Evolutionary conservation across 345 rosid species (phyloP).

Genomic region (Zanthoxylum bungeanum): DNA sequence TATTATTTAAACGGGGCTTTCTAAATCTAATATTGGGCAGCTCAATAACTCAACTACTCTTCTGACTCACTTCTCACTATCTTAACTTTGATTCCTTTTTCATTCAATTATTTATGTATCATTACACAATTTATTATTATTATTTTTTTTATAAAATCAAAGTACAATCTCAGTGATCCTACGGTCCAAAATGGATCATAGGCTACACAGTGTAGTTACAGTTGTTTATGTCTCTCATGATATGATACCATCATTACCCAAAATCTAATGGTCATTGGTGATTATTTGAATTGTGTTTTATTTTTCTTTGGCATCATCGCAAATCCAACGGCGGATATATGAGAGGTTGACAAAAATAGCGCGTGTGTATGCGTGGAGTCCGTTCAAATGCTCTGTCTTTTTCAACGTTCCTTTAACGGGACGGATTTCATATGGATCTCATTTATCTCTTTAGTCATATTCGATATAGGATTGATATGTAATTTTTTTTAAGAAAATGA

Average conservation of each 20-base stretch:
- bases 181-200: slow-evolving; percentile 33
- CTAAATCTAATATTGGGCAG: slow-evolving; percentile 47
- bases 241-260: slow-evolving; percentile 33
- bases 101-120: slow-evolving; percentile 36
- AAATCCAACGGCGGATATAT: slow-evolving; percentile 27
- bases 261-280: slow-evolving; percentile 25
- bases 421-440: too few species aligned
- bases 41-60: slow-evolving; percentile 83
- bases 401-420: too few species aligned
- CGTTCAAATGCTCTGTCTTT: slow-evolving; percentile 49
- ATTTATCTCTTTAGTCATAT: too few species aligned
- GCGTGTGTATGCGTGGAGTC: too few species aligned
- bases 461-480: too few species aligned
- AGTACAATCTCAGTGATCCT: slow-evolving; percentile 18
- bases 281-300: too few species aligned
- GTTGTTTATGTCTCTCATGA: slow-evolving; percentile 8
- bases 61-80: slow-evolving; percentile 66
- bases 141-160: slow-evolving; percentile 11
- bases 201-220: slow-evolving; percentile 13
- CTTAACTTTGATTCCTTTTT: slow-evolving; percentile 65
- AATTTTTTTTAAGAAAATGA: too few species aligned
- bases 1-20: slow-evolving; percentile 45
- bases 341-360: neutral
- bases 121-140: slow-evolving; percentile 20
- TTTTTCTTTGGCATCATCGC: neutral